Conservation (phyloP, 805 yeast species). For the Lachancea sp. region DNA sequence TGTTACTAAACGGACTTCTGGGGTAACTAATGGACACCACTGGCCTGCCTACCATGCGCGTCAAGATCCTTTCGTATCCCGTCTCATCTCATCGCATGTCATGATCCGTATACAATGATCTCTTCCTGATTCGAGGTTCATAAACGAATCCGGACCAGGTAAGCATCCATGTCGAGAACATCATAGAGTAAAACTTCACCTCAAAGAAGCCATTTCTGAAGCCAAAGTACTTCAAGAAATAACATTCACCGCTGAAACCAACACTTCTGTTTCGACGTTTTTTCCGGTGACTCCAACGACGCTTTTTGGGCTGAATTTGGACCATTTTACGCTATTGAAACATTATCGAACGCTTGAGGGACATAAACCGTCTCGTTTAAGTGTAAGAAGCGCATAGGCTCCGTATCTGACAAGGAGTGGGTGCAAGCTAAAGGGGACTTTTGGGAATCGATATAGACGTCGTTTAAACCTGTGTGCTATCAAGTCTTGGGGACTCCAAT, state of each 20-base stretch:
- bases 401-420: too few species aligned
- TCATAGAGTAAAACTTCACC: background rate
- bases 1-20: too few species aligned
- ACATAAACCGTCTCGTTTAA: background rate
- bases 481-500: background rate
- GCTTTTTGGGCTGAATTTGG: background rate
- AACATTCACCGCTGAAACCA: too few species aligned
- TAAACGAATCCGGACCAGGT: background rate
- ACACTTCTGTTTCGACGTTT: background rate
- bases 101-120: background rate
- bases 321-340: background rate
- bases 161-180: background rate
- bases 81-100: background rate
- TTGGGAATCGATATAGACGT: background rate
- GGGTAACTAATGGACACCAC: too few species aligned
- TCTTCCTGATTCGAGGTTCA: background rate
- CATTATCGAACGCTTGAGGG: background rate
- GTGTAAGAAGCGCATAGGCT: background rate
- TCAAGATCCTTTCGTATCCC: background rate
- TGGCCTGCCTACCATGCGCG: too few species aligned
- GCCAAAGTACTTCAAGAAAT: too few species aligned
- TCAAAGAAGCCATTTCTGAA: background rate
- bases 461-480: background rate
- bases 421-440: background rate
- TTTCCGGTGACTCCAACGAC: background rate